Percentiles rank a stretch among this genome's conserved stretches.
These are phyloP conservation scores for Lathyrus aphaca DNA, from an alignment of 306 rosid genomes.

Conservation along the genomic window DNA sequence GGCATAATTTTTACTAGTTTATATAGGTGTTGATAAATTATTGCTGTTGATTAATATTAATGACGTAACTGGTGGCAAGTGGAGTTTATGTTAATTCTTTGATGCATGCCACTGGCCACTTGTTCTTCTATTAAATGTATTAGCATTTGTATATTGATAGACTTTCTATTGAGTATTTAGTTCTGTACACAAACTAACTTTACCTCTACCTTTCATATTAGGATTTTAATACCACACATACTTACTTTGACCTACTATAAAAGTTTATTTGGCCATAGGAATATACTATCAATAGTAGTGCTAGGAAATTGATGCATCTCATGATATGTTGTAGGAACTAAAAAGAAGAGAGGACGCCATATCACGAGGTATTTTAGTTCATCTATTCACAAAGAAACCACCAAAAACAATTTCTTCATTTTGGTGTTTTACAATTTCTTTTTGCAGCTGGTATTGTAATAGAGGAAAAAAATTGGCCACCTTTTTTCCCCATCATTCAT, in stretches of 20 bases:
- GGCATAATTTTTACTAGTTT: not conserved
- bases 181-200: not conserved
- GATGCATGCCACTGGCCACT: not conserved
- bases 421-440: conserved; percentile 21
- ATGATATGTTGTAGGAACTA: conserved; percentile 63
- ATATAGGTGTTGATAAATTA: conserved; percentile 14
- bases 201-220: conserved; percentile 15
- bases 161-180: conserved; percentile 25
- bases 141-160: conserved; percentile 3
- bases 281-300: conserved; percentile 25
- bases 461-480: conserved; percentile 96
- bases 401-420: conserved; percentile 8
- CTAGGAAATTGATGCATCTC: conserved; percentile 36
- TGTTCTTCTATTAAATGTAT: conserved; percentile 1
- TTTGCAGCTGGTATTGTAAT: conserved; percentile 78
- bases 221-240: conserved; percentile 25
- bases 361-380: conserved; percentile 63
- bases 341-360: conserved; percentile 84
- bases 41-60: conserved; percentile 20
- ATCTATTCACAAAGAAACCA: conserved; percentile 26
- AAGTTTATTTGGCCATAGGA: conserved; percentile 27
- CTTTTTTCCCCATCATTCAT: conserved; percentile 90
- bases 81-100: conserved; percentile 20
- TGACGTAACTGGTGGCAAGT: conserved; percentile 21
- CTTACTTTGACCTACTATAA: conserved; percentile 29